Conservation (phyloP, 441 rosid genomes). For the Gossypium schwendimanii region DNA sequence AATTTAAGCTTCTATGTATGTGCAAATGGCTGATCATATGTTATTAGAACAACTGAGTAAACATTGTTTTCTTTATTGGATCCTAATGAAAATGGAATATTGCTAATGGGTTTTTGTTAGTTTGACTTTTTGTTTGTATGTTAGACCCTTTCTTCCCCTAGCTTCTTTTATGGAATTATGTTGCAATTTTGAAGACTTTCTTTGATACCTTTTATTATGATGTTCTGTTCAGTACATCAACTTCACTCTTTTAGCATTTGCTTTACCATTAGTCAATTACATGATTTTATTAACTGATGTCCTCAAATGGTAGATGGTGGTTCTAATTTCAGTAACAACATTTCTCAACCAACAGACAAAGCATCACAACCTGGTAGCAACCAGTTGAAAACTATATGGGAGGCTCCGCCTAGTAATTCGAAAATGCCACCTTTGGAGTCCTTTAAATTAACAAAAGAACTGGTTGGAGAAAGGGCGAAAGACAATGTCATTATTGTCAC, state of each 20-base stretch:
- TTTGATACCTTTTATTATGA: background rate
- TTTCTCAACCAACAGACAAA: slow-evolving; percentile 30
- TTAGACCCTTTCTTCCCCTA: background rate
- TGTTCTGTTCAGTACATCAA: background rate
- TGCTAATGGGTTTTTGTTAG: background rate
- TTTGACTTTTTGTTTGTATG: background rate
- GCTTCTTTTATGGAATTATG: background rate
- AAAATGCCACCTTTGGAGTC: slow-evolving; percentile 74
- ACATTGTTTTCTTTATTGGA: background rate
- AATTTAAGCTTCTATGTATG: background rate
- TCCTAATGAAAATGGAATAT: background rate
- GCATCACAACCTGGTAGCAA: slow-evolving; percentile 21
- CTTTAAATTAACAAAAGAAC: slow-evolving; percentile 63
- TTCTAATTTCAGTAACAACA: slow-evolving; percentile 10
- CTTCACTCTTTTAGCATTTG: background rate
- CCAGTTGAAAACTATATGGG: slow-evolving; percentile 54
- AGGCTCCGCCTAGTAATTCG: slow-evolving; percentile 47
- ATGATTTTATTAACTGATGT: slow-evolving; percentile 7
- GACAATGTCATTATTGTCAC: slow-evolving; percentile 81
- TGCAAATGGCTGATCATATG: background rate
- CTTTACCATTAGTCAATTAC: background rate
- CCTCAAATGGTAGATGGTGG: slow-evolving; percentile 29
- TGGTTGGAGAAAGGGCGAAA: slow-evolving; percentile 65
- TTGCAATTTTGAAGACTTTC: background rate
- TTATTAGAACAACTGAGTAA: background rate